phyloP scores from a whole-genome alignment of 2,329 filamentous ascomycete species.

The Biscogniauxia sp. region DNA sequence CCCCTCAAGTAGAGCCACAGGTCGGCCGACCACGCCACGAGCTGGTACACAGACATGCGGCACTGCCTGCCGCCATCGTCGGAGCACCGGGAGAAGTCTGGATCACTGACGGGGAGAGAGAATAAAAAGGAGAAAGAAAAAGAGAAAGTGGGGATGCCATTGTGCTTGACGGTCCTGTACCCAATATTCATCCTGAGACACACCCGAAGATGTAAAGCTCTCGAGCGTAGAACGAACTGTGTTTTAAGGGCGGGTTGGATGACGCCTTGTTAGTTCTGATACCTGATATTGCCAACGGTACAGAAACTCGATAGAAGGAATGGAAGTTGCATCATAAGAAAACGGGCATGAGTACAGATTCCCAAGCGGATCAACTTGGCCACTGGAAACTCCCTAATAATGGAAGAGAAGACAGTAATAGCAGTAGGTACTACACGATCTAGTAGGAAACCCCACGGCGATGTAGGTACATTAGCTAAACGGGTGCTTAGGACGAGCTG shows the following conservation, averaged over 20 bases:
- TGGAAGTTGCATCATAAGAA: slow-evolving; percentile 3
- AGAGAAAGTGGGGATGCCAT: slow-evolving; percentile 9
- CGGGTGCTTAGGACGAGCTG: too few relatives aligned
- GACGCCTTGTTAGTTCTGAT: not conserved
- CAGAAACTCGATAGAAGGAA: slow-evolving; percentile 1
- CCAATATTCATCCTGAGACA: slow-evolving; percentile 5
- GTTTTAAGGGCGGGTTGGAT: too few relatives aligned
- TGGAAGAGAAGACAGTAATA: too few relatives aligned
- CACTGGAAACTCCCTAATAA: too few relatives aligned
- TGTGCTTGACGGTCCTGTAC: slow-evolving; percentile 13
- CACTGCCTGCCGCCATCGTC: slow-evolving; percentile 12
- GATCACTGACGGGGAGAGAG: slow-evolving; percentile 13
- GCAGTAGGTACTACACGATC: too few relatives aligned
- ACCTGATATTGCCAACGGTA: slow-evolving; percentile 3
- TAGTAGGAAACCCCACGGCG: too few relatives aligned
- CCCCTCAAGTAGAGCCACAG: slow-evolving; percentile 19
- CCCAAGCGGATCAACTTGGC: not conserved
- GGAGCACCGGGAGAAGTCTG: slow-evolving; percentile 21
- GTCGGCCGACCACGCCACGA: slow-evolving; percentile 7
- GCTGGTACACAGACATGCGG: slow-evolving; percentile 23
- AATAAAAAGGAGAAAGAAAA: not conserved
- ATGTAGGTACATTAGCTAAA: too few relatives aligned
- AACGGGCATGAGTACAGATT: not conserved
- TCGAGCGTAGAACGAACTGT: too few relatives aligned
- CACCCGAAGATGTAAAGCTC: not conserved